A percentile compares a stretch with the other conserved stretches of the same genome.
These are phyloP conservation scores for Botrytis elliptica DNA, from an alignment of 2,329 filamentous ascomycete genomes.

Conservation along the genomic window DNA sequence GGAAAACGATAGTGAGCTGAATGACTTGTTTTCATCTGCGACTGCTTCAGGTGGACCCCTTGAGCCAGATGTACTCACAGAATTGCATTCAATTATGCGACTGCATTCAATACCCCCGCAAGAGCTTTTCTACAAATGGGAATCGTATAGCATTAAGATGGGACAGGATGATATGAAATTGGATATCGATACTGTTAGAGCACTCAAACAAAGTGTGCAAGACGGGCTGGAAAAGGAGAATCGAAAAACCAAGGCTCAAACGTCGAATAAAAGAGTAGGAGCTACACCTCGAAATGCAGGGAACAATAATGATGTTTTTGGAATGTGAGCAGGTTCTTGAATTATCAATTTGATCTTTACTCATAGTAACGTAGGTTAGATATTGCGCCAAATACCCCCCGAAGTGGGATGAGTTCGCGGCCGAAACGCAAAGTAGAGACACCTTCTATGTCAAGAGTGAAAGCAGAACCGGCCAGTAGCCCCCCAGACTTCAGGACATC, in stretches of 20 bases:
- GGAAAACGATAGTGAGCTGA: slow-evolving; percentile 32
- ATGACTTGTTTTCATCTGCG: slow-evolving; percentile 34
- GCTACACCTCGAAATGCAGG: slow-evolving; percentile 61
- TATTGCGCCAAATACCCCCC: slow-evolving; percentile 63
- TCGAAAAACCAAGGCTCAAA: slow-evolving; percentile 59
- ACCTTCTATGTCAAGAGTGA: slow-evolving; percentile 49
- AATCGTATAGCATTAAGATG: slow-evolving; percentile 96
- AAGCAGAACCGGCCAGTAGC: slow-evolving; percentile 46
- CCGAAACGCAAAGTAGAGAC: slow-evolving; percentile 44
- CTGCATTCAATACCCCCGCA: slow-evolving; percentile 78
- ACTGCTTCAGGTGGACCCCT: slow-evolving; percentile 43
- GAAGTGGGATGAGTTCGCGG: slow-evolving; percentile 31
- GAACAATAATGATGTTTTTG: slow-evolving; percentile 69
- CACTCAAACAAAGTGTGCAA: slow-evolving; percentile 84
- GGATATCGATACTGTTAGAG: slow-evolving; percentile 67
- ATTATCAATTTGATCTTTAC: slow-evolving; percentile 9
- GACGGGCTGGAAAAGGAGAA: slow-evolving; percentile 78
- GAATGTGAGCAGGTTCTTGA: slow-evolving; percentile 59
- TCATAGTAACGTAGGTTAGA: slow-evolving; percentile 54
- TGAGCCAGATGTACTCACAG: slow-evolving; percentile 72
- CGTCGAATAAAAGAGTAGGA: slow-evolving; percentile 61
- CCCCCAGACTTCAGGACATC: slow-evolving; percentile 48
- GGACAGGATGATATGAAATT: slow-evolving; percentile 73
- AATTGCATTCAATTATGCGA: slow-evolving; percentile 82
- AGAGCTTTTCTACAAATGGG: slow-evolving; percentile 98